Evolutionary conservation across 116 monocot species (phyloP).

Genomic region (Thalassia testudinum): DNA sequence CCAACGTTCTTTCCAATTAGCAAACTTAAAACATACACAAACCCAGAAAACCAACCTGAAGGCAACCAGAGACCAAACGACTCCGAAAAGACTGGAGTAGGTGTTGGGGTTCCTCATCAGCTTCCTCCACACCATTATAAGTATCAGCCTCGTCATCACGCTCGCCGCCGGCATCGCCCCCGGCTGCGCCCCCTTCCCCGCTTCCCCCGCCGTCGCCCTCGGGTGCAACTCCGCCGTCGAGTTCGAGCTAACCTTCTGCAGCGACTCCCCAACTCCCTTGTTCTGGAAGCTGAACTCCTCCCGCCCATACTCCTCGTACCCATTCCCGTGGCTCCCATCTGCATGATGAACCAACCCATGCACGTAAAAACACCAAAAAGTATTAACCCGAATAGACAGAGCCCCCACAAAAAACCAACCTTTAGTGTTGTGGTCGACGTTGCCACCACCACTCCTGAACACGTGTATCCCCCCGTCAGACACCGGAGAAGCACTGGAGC

Average conservation of each 20-base stretch:
- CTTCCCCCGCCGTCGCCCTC: constrained; percentile 6
- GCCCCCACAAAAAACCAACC: not conserved
- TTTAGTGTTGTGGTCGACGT: not conserved
- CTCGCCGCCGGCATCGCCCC: constrained; percentile 65
- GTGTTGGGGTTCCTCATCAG: constrained; percentile 91
- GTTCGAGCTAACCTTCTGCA: constrained; percentile 68
- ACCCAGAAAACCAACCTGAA: constrained; percentile 36
- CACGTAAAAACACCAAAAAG: not conserved
- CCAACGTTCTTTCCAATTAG: too few relatives aligned
- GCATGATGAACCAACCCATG: constrained; percentile 1
- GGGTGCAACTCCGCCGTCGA: constrained; percentile 71
- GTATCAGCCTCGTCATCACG: constrained; percentile 97
- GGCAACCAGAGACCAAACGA: constrained; percentile 85
- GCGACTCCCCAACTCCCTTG: constrained; percentile 23
- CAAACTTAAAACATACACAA: not conserved
- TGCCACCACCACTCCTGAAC: constrained; percentile 13
- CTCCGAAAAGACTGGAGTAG: constrained; percentile 80
- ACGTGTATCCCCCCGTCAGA: constrained; percentile 59
- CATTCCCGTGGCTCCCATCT: constrained; percentile 15
- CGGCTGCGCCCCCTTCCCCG: constrained; percentile 7
- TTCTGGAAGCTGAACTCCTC: constrained; percentile 64
- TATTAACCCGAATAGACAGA: not conserved
- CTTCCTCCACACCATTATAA: constrained; percentile 98
- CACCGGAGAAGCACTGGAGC: constrained; percentile 86
- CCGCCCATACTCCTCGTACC: constrained; percentile 16